Percentiles rank a stretch among this genome's conserved stretches.
Conservation (phyloP, 2,329 filamentous ascomycete species). For the Ophiostoma perfectum region DNA sequence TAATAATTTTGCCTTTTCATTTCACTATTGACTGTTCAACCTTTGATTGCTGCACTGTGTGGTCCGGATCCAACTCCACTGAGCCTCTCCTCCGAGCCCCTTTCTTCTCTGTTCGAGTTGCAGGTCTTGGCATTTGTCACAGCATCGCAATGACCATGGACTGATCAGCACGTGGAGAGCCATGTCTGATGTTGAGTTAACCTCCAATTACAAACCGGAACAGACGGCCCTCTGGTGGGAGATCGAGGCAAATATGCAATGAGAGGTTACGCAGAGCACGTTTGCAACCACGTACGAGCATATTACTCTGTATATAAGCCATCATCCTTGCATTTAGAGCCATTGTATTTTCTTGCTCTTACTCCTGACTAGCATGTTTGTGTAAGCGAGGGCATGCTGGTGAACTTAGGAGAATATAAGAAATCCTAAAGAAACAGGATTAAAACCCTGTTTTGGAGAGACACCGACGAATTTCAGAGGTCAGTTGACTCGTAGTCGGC, state of each 20-base stretch:
- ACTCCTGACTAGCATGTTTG: not conserved
- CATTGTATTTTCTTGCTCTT: no score
- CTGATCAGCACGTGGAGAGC: not conserved
- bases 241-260: no score
- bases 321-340: not conserved
- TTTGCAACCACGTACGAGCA: no score
- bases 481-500: not conserved
- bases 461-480: not conserved
- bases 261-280: no score
- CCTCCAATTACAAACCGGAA: not conserved
- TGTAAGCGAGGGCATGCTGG: not conserved
- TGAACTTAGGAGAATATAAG: not conserved
- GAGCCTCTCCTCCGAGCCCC: no score
- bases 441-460: not conserved
- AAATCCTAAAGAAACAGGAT: not conserved
- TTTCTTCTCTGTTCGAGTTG: no score
- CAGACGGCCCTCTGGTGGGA: no score
- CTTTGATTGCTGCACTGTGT: no score
- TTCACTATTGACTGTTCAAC: no score
- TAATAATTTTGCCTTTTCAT: no score
- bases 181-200: not conserved
- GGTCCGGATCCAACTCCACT: no score
- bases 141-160: not conserved
- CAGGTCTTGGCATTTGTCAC: constrained; percentile 13
- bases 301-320: no score